Conservation (phyloP, 2,329 filamentous ascomycete species). For the Diaporthe capsici region DNA sequence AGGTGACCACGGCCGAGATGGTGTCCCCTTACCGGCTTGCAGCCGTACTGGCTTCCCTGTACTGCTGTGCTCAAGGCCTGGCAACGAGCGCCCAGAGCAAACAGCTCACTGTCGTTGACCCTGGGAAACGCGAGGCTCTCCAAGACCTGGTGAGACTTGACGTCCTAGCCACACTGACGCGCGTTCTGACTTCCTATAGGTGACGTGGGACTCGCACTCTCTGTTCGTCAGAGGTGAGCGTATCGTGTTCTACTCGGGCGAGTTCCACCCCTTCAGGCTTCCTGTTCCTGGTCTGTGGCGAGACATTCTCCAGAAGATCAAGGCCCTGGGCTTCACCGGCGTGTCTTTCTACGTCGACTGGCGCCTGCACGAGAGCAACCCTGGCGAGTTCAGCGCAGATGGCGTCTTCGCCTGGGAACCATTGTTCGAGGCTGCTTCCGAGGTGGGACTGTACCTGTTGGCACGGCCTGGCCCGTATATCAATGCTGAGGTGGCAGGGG, state of each 20-base stretch:
- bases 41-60: conserved; percentile 27
- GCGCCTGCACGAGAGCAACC: conserved; percentile 82
- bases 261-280: conserved; percentile 78
- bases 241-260: conserved; percentile 79
- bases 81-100: conserved; percentile 2
- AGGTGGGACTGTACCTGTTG: conserved; percentile 83
- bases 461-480: conserved; percentile 82
- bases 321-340: conserved; percentile 82
- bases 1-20: conserved; percentile 21
- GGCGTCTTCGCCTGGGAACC: conserved; percentile 80
- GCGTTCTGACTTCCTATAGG: conserved; percentile 43
- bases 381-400: conserved; percentile 76
- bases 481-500: conserved; percentile 82
- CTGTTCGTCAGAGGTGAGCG: conserved; percentile 79
- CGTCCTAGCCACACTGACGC: background rate
- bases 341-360: conserved; percentile 87
- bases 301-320: conserved; percentile 87
- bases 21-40: conserved; percentile 4
- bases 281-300: conserved; percentile 60
- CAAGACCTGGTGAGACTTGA: conserved; percentile 35
- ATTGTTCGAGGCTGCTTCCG: conserved; percentile 81
- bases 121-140: conserved; percentile 26
- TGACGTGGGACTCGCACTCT: conserved; percentile 81
- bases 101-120: conserved; percentile 19
- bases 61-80: conserved; percentile 20